These are phyloP conservation scores for Ophiosphaerella narmari DNA, from an alignment of 2,329 filamentous ascomycete genomes.

Conservation along the genomic window DNA sequence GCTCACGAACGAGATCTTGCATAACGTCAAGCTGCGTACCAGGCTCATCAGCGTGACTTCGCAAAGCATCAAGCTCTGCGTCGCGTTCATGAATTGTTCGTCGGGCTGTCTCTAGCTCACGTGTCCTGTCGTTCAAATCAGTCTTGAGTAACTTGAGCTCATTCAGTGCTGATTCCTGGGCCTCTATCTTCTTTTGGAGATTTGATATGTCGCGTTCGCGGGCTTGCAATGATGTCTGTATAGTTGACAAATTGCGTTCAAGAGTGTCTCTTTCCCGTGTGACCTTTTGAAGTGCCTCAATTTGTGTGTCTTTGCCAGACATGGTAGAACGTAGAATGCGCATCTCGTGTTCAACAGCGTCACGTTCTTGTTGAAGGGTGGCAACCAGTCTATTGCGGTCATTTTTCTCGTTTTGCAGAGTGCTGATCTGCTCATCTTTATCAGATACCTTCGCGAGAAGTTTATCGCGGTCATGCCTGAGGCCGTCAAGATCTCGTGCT, in stretches of 20 bases:
- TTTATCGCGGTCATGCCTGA: conserved; percentile 39
- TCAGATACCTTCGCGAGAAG: conserved; percentile 29
- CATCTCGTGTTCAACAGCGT: conserved; percentile 27
- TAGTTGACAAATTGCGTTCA: conserved; percentile 32
- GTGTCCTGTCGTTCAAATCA: conserved; percentile 37
- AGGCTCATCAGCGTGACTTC: conserved; percentile 43
- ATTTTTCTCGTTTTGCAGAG: conserved; percentile 30
- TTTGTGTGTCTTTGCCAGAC: conserved; percentile 39
- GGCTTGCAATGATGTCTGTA: conserved; percentile 35
- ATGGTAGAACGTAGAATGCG: conserved; percentile 31
- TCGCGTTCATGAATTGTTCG: conserved; percentile 43
- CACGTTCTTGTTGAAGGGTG: conserved; percentile 35
- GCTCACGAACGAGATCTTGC: conserved; percentile 49
- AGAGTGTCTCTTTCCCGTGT: conserved; percentile 41
- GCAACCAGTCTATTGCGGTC: conserved; percentile 37
- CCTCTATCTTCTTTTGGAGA: conserved; percentile 39
- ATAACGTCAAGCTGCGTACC: conserved; percentile 49
- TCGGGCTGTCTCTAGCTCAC: conserved; percentile 43
- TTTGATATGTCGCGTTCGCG: conserved; percentile 40
- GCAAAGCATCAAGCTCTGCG: conserved; percentile 43
- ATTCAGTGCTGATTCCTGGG: conserved; percentile 32
- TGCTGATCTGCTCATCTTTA: conserved; percentile 38
- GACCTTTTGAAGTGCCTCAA: conserved; percentile 42
- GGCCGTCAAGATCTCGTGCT: conserved; percentile 32
- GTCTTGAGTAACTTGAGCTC: conserved; percentile 36